phyloP scores from a whole-genome alignment of 1,139 yeast genomes.

The Sugiyamaella neomexicana region DNA sequence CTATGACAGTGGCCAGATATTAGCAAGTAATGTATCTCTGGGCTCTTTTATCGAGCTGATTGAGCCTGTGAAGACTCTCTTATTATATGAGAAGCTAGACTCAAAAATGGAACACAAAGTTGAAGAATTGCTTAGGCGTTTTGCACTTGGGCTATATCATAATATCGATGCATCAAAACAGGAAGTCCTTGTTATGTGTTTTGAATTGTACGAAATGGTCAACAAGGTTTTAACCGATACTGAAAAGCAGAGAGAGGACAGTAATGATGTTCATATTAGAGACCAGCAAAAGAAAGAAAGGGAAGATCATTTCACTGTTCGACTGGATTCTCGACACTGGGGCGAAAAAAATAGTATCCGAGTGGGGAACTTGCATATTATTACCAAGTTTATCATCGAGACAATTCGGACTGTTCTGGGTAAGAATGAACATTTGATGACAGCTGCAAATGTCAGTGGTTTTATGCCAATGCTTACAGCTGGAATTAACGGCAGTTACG shows the following conservation, averaged over 20 bases:
- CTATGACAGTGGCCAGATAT: conserved; percentile 79
- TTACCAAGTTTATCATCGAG: conserved; percentile 68
- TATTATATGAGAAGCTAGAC: conserved; percentile 65
- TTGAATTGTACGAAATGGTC: conserved; percentile 66
- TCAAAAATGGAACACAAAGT: conserved; percentile 70
- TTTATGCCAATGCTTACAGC: conserved; percentile 72
- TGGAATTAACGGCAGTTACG: conserved; percentile 65
- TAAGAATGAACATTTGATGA: conserved; percentile 55
- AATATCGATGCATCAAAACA: conserved; percentile 61
- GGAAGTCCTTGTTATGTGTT: conserved; percentile 68
- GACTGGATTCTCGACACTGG: conserved; percentile 58
- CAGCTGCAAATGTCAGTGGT: conserved; percentile 62
- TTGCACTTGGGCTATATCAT: conserved; percentile 72
- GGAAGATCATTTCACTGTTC: conserved; percentile 68
- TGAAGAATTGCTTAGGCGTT: conserved; percentile 75
- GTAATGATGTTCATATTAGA: conserved; percentile 31
- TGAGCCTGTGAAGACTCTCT: conserved; percentile 62
- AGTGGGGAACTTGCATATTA: conserved; percentile 56
- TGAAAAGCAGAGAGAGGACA: conserved; percentile 37
- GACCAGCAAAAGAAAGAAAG: conserved; percentile 22
- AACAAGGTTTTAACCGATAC: conserved; percentile 37
- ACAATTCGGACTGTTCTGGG: conserved; percentile 70
- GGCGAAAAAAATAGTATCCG: conserved; percentile 56
- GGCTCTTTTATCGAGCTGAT: conserved; percentile 59
- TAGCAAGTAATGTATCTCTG: conserved; percentile 67